These are phyloP conservation scores for Boletus nobilissimus DNA, from an alignment of 1,284 basidiomycete species.

Conservation along the genomic window DNA sequence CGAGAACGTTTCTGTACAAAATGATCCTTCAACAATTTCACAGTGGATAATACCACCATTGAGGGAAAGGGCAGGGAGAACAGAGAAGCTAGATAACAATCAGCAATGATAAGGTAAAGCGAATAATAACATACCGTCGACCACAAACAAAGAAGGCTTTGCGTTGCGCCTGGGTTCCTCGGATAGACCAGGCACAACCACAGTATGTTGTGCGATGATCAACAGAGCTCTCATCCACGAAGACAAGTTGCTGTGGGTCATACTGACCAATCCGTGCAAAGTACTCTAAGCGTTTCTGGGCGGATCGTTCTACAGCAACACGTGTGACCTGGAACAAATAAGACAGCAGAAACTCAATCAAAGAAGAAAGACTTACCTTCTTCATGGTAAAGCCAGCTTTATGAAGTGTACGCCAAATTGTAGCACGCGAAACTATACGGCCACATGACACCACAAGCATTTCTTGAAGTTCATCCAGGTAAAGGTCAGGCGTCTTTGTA, in stretches of 20 bases:
- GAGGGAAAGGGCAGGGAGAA: neutral
- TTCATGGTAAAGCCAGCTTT: neutral
- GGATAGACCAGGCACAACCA: neutral
- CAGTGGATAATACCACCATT: constrained; percentile 12
- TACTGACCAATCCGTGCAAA: neutral
- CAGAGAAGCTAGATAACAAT: neutral
- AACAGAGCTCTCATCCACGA: neutral
- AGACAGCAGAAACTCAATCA: neutral
- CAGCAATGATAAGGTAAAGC: neutral
- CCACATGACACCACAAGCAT: neutral
- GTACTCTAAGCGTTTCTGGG: neutral
- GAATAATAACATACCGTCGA: neutral
- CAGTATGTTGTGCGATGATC: neutral
- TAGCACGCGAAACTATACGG: neutral
- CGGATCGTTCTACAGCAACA: neutral
- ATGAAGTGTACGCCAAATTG: neutral
- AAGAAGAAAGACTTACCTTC: neutral
- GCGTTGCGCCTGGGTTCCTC: neutral
- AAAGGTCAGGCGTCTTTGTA: neutral
- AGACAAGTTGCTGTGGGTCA: neutral
- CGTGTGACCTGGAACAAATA: neutral
- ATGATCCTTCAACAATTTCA: constrained; percentile 35
- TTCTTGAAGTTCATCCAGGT: neutral
- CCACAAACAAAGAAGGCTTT: neutral
- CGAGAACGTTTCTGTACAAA: constrained; percentile 9